phyloP scores from a whole-genome alignment of 495 filamentous ascomycete species.

The Aspergillus ellipticus region DNA sequence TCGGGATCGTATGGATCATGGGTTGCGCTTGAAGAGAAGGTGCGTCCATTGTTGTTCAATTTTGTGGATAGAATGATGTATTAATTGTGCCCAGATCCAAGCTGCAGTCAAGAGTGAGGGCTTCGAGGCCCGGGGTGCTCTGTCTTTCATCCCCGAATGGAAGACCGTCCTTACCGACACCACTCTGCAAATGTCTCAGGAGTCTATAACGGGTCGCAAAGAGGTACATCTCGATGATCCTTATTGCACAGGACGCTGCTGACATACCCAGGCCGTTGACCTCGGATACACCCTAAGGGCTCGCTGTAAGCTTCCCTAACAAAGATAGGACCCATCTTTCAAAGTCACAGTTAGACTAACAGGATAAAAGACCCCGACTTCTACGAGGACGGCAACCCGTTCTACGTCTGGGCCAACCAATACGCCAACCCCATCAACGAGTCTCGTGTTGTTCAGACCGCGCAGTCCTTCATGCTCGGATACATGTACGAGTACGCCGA shows the following conservation, averaged over 20 bases:
- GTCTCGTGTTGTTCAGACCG: background rate
- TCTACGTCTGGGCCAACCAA: constrained; percentile 56
- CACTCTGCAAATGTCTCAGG: constrained; percentile 43
- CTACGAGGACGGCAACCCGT: constrained; percentile 50
- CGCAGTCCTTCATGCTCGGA: background rate
- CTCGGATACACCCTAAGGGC: constrained; percentile 15
- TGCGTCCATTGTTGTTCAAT: constrained; percentile 12
- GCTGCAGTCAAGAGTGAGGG: constrained; percentile 37
- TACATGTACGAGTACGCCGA: constrained; percentile 3
- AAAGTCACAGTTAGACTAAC: constrained; percentile 8
- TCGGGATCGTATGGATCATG: constrained; percentile 50
- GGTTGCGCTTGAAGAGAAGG: constrained; percentile 42
- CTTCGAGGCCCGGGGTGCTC: constrained; percentile 37
- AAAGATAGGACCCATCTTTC: constrained; percentile 20
- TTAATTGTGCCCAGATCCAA: constrained; percentile 31
- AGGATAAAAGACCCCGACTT: constrained; percentile 46
- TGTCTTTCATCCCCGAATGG: constrained; percentile 53
- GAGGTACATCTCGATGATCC: constrained; percentile 23
- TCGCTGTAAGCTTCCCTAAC: constrained; percentile 10
- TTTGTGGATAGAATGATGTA: background rate
- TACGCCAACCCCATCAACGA: constrained; percentile 25
- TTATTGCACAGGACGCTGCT: constrained; percentile 23
- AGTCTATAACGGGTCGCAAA: constrained; percentile 53
- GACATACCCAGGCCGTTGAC: constrained; percentile 19
- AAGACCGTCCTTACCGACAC: constrained; percentile 47